Base-by-base conservation (phyloP, 78 protist genomes). In the Emiliania huxleyi region DNA sequence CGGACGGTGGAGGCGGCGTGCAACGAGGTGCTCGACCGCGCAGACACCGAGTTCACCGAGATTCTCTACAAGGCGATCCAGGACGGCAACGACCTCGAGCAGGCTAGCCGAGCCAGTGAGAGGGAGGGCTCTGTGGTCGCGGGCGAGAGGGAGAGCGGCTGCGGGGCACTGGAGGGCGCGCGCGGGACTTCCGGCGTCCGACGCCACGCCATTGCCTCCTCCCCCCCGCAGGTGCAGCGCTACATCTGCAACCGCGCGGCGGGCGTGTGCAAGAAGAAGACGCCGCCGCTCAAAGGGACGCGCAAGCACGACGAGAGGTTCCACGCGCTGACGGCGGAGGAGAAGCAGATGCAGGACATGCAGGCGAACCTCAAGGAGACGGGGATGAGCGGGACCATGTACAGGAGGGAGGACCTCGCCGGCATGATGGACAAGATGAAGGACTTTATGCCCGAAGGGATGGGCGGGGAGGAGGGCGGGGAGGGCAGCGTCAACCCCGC, bases 1-100 rank as follows among this genome's bases (percentile, higher is more conserved):
- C 87, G 87, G 33, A 77, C 87, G 29, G 33, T 77, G 1, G 87
- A 77, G 87, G 23, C 1, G 23, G 87, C 87, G 37, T 77, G 87
- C 87, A 21, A 77, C n/a, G 87, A 77, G 35, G 23, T 77, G 21
- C 43, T 77, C 87, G 87, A 77, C 46, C 62, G 62, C 15, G 62
- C 62, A 52, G 89, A 81, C 55, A 81, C 89, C 23, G 89, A 81
- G 26, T 81, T 81, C 89, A 44, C 89, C 11, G 89, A 81, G 89
- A 44, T 44, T 40, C 38, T 40, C 1, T 81, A 44, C 89, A 26
- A 25, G 37, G 48, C 40, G 21, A 42, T 44, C 5, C 0, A 29
- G 40, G 56, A 81, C 6, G 23, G 23, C 18, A 4, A 37, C 18
- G 29, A 3, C 15, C 56, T 81, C 23, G 89, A 81, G 56, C 8